Conservation (phyloP, 2,329 filamentous ascomycete species). For the Neofusicoccum ribis region DNA sequence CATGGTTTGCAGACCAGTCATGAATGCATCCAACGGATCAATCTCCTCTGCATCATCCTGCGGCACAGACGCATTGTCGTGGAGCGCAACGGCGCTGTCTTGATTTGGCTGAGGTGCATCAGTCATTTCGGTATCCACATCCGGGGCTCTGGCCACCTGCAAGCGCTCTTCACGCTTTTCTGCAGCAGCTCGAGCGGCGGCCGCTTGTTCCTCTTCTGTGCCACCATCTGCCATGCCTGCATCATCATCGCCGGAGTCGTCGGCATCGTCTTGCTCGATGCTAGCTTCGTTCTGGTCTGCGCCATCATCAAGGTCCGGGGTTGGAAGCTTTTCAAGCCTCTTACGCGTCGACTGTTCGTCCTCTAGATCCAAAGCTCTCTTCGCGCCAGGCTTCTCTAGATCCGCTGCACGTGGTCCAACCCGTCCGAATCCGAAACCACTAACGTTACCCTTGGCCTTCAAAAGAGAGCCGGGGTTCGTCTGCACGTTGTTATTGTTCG, state of each 20-base stretch:
- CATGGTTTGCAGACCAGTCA: slow-evolving; percentile 67
- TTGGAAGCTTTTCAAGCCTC: slow-evolving; percentile 88
- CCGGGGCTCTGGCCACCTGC: slow-evolving; percentile 22
- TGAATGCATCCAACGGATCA: slow-evolving; percentile 96
- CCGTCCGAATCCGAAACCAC: slow-evolving; percentile 78
- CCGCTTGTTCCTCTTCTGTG: slow-evolving; percentile 84
- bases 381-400: slow-evolving; percentile 64
- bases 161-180: slow-evolving; percentile 74
- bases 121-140: slow-evolving; percentile 47
- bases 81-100: slow-evolving; percentile 24
- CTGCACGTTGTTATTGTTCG: not conserved
- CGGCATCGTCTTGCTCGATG: slow-evolving; percentile 40
- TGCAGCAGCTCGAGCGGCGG: slow-evolving; percentile 75
- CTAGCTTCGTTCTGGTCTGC: slow-evolving; percentile 54
- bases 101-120: slow-evolving; percentile 36
- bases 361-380: slow-evolving; percentile 78
- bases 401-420: slow-evolving; percentile 70
- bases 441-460: slow-evolving; percentile 72
- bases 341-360: slow-evolving; percentile 85
- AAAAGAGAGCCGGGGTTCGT: slow-evolving; percentile 38
- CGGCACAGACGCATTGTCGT: not conserved
- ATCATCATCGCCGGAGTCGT: slow-evolving; percentile 72
- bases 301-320: slow-evolving; percentile 43
- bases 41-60: slow-evolving; percentile 66
- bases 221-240: slow-evolving; percentile 74